phyloP scores from a whole-genome alignment of 208 protist species.

The Leishmania tarentolae region DNA sequence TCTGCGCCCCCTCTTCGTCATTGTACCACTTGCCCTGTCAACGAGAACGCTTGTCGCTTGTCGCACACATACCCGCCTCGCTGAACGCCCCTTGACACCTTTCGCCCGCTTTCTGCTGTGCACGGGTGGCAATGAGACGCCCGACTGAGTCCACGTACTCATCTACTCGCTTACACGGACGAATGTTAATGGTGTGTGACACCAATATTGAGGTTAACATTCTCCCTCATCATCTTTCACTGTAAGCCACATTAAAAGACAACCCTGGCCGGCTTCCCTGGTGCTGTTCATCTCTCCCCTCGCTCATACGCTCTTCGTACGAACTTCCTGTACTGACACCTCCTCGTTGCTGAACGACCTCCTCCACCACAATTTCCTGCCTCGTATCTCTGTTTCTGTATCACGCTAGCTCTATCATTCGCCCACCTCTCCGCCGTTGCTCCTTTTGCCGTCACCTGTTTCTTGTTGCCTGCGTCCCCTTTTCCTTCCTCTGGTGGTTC shows the following conservation, averaged over 20 bases:
- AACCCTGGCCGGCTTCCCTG: background rate
- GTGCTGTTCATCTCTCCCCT: background rate
- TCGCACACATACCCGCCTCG: too few species aligned
- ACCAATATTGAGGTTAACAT: background rate
- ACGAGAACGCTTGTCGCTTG: background rate
- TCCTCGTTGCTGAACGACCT: background rate
- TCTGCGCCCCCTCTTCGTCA: background rate
- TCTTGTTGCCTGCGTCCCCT: background rate
- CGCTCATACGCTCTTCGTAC: background rate
- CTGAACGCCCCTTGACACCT: too few species aligned
- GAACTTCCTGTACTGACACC: background rate
- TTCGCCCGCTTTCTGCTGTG: too few species aligned
- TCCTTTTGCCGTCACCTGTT: background rate
- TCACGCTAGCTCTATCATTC: background rate
- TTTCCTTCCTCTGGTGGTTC: background rate
- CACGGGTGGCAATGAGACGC: too few species aligned
- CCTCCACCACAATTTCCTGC: background rate
- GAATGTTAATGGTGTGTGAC: background rate
- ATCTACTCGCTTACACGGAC: background rate
- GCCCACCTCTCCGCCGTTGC: background rate
- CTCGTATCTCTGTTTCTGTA: background rate
- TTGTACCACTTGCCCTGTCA: background rate
- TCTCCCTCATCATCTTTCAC: background rate
- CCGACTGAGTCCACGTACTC: too few species aligned
- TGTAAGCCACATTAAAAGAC: background rate